Evolutionary conservation across 495 filamentous ascomycete species (phyloP).

Genomic region (Penicillium atrosanguineum): DNA sequence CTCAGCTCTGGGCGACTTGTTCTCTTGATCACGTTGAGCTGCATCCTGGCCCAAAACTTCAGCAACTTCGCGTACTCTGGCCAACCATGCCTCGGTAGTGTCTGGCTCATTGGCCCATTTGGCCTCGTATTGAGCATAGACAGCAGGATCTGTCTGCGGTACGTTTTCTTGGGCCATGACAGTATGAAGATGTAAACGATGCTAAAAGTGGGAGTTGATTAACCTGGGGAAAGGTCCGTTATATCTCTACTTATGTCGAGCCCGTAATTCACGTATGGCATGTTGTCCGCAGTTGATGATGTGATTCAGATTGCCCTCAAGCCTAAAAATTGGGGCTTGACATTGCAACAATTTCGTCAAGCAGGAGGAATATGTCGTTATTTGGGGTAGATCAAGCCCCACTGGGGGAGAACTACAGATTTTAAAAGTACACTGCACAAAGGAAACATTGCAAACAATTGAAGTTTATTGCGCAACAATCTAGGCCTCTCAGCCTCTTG

Average conservation of each 20-base stretch:
- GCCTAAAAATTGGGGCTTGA: not conserved
- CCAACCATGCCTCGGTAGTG: conserved; percentile 46
- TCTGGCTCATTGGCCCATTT: conserved; percentile 47
- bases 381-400: conserved; percentile 1
- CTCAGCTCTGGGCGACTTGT: conserved; percentile 56
- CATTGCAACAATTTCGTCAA: conserved; percentile 14
- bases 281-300: conserved; percentile 10
- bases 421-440: too few relatives aligned
- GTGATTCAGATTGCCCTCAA: not conserved
- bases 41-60: conserved; percentile 53
- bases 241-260: conserved; percentile 2
- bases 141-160: conserved; percentile 45
- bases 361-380: conserved; percentile 16
- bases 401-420: not conserved
- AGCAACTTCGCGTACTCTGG: conserved; percentile 51
- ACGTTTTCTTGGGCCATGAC: conserved; percentile 18
- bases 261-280: not conserved
- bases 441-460: too few relatives aligned
- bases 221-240: not conserved
- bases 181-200: not conserved
- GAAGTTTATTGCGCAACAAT: conserved; percentile 3
- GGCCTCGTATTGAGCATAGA: conserved; percentile 47
- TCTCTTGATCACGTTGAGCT: conserved; percentile 50
- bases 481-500: not conserved
- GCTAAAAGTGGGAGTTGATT: not conserved